Base-by-base conservation (phyloP, 306 rosid genomes). In the Sphenostylis stenocarpa region DNA sequence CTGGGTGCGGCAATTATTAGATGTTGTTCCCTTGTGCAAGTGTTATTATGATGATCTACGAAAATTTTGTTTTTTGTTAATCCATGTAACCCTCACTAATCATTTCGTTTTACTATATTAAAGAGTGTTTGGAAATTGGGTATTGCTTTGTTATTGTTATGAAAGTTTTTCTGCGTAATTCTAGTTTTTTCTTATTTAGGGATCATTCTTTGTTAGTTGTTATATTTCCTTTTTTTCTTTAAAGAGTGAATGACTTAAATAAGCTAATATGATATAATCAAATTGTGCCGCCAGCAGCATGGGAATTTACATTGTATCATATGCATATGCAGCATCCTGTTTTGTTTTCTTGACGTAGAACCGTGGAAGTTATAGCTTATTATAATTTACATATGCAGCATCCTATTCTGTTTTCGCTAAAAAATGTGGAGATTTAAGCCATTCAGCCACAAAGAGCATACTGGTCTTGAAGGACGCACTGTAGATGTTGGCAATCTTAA, bases 371-470 rank as follows among this genome's bases (percentile, higher is more conserved):
- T 70, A 44, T 53, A 29, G 52, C 58, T 75, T 62, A 86, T 48
- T 36, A 38, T 45, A 66, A 66, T 72, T 71, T 79, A 47, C 31
- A 8, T 70, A 38, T 80, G 81, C 86, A 85, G 89, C 43, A 51
- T 55, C 15, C 13, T 51, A 5, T 63, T 76, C 56, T 14, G 52
- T 20, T 53, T 84, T 81, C 16, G 73, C 70, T 67, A 10, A 62
- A 83, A 58, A 52, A 95, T 92, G 99, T 95, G 99, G 99, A 92
- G 85, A 84, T 92, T 95, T 84, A 95, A 95, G 86, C 99, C 97
- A 28, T 92, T 95, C 84, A 75, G 52, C 85, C 99, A 92, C 76
- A 95, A 95, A 82, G 99, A 95, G 55, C 87, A 85, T 51, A 56
- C 86, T 43, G 99, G 99, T 38, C 93, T 95, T 8, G 99, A 95